Percentiles rank a stretch among this genome's conserved stretches.
Evolutionary conservation across 139 green algal genomes (phyloP).

Genomic region (Yamagishiella unicocca): DNA sequence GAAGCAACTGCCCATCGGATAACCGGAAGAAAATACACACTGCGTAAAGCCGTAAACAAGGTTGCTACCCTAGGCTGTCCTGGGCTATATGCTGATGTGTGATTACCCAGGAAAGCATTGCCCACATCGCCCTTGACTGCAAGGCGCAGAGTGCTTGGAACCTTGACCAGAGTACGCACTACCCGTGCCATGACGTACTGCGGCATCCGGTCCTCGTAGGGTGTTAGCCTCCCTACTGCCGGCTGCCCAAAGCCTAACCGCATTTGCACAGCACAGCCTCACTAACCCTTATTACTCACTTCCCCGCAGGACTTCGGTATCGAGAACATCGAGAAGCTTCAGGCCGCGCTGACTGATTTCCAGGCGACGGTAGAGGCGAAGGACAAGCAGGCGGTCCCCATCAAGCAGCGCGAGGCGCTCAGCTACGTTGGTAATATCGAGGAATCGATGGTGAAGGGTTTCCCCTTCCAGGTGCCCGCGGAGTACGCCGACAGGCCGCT

Average conservation of each 20-base stretch:
- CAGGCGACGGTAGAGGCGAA: constrained; percentile 74
- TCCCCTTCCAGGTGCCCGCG: constrained; percentile 92
- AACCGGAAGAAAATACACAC: too few relatives aligned
- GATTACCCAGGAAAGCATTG: too few relatives aligned
- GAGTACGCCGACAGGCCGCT: constrained; percentile 91
- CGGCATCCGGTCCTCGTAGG: too few relatives aligned
- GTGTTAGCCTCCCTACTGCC: neutral
- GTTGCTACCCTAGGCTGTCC: too few relatives aligned
- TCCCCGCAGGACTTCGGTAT: constrained; percentile 61
- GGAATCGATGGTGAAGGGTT: constrained; percentile 94
- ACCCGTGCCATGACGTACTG: too few relatives aligned
- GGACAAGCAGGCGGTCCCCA: constrained; percentile 88
- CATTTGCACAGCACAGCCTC: too few relatives aligned
- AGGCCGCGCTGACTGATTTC: constrained; percentile 78
- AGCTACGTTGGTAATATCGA: constrained; percentile 88
- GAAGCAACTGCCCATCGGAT: too few relatives aligned
- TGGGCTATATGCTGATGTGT: too few relatives aligned
- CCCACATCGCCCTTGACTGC: too few relatives aligned
- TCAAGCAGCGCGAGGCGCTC: constrained; percentile 89
- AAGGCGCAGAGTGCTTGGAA: too few relatives aligned
- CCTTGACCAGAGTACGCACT: too few relatives aligned
- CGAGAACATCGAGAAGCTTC: constrained; percentile 62
- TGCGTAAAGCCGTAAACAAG: too few relatives aligned
- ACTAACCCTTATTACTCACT: neutral
- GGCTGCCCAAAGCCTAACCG: neutral